Evolutionary conservation across 2,329 filamentous ascomycete species (phyloP), one percentile per base, ranked within the genome.

Genomic region (Tolypocladium cylindrosporum): DNA sequence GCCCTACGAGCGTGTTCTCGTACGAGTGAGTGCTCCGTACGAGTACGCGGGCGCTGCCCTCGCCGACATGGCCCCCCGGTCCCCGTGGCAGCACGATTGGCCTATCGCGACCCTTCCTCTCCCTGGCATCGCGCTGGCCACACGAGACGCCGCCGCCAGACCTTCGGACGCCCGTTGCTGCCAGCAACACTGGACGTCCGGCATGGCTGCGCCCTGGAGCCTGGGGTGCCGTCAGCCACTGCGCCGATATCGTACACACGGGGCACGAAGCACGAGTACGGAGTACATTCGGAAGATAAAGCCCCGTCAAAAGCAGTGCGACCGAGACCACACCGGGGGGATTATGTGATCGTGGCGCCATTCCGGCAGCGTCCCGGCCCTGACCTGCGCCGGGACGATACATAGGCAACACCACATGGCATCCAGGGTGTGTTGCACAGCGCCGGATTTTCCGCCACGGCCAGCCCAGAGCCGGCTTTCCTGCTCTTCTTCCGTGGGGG

Each of bases 301-400:
- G n/a, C 42, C 54, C 54, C 55, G 57, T 53, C 57, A 55, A 24
- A 34, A 42, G 45, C 24, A 36, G 54, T 54, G 56, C 31, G 42
- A 58, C 56, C n/a, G 41, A 36, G 43, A n/a, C 14, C 27, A 36
- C 21, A 36, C 34, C 24, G 37, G 37, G 55, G 42, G 31, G 8
- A 43, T 43, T 31, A 43, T 39, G 57, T 42, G 14, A 36, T 42
- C 54, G 57, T 59, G 57, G 57, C 55, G 48, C 57, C 55, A 59
- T 56, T 56, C 48, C 50, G 41, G 40, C 57, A 51, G 42, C 41
- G 36, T 21, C 50, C 54, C 54, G 16, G 48, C 24, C 9, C n/a
- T 36, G 48, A 21, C 48, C 48, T 50, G 31, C 45, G 5, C 27
- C 45, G 45, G 16, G 27, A 31, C 27, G 19, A 50, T 50, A 11